Evolutionary conservation across 2,329 filamentous ascomycete genomes (phyloP), one percentile per base, ranked within the genome.

Genomic region (Sphaerulina musiva): DNA sequence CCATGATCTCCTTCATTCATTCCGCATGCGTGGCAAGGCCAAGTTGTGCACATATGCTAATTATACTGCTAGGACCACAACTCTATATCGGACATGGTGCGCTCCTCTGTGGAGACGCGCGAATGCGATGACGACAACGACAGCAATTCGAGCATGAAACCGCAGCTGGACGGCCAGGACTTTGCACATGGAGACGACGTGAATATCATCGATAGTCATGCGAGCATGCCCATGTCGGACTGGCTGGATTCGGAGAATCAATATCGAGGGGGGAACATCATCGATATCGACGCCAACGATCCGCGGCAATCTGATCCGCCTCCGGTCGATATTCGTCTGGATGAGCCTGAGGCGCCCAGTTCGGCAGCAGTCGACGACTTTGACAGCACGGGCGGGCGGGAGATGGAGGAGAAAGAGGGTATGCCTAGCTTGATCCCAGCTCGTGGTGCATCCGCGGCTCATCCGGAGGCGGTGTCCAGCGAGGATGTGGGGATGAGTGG

Each of bases 341-440:
- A 44, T n/a, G 42, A 26, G 9, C 40, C 41, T 34, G 40, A 36
- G 5, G 42, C 48, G 17, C 23, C 29, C 36, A 40, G n/a, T 44
- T 34, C 32, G 17, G 14, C 31, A 17, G 14, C 9, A 8, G 2
- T 17, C 12, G 31, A 42, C 34, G 11, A 39, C 14, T 11, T 39
- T 2, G 46, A 48, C 14, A 39, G 44, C 9, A 6, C 34, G n/a
- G 34, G 36, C 12, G 51, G 54, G 10, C 51, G 60, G 14, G 63
- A 66, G 53, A 67, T 66, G 65, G 56, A 61, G 31, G 57, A 67
- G 56, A 66, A 59, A 41, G 44, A 43, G 8, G 48, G 48, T 31
- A 34, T 43, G 40, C 41, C 48, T 26, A 51, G 48, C 45, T 31
- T 51, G 4, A 44, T 51, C 31, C 41, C 48, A 51, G 32, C 29